Percentiles rank a stretch among this genome's conserved stretches.
Conservation (phyloP, 2,329 filamentous ascomycete species). For the Microascus cirrosus region DNA sequence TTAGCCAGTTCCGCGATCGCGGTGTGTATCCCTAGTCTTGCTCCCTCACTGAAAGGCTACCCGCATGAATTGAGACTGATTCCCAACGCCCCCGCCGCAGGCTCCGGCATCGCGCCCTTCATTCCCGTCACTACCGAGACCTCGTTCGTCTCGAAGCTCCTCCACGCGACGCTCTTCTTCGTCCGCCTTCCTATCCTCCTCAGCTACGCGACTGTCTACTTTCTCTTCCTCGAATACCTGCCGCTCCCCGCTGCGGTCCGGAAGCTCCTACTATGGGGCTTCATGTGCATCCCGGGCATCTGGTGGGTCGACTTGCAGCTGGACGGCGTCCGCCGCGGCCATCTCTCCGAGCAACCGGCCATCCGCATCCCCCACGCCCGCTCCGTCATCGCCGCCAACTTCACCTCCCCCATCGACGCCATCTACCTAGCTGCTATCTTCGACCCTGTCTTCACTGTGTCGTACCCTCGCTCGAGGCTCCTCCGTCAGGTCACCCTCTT, state of each 20-base stretch:
- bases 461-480: conserved; percentile 62
- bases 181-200: conserved; percentile 72
- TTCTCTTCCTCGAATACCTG: conserved; percentile 72
- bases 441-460: conserved; percentile 85
- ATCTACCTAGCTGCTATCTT: conserved; percentile 93
- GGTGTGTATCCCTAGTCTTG: conserved; percentile 34
- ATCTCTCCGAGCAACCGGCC: conserved; percentile 61
- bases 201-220: conserved; percentile 57
- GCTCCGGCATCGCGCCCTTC: conserved; percentile 93
- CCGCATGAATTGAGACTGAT: not conserved
- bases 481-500: conserved; percentile 71
- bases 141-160: conserved; percentile 48
- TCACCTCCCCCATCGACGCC: conserved; percentile 85
- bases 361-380: conserved; percentile 67
- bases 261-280: conserved; percentile 78
- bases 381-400: conserved; percentile 79
- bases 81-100: conserved; percentile 31
- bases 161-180: conserved; percentile 64
- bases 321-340: conserved; percentile 89
- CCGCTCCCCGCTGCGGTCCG: conserved; percentile 53
- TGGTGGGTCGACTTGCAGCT: conserved; percentile 99
- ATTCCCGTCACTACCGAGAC: conserved; percentile 64
- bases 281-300: conserved; percentile 81
- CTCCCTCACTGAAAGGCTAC: not conserved
- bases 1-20: conserved; percentile 83